Evolutionary conservation across 78 protist genomes (phyloP).

Genomic region (Dictyostelium capitatum): DNA sequence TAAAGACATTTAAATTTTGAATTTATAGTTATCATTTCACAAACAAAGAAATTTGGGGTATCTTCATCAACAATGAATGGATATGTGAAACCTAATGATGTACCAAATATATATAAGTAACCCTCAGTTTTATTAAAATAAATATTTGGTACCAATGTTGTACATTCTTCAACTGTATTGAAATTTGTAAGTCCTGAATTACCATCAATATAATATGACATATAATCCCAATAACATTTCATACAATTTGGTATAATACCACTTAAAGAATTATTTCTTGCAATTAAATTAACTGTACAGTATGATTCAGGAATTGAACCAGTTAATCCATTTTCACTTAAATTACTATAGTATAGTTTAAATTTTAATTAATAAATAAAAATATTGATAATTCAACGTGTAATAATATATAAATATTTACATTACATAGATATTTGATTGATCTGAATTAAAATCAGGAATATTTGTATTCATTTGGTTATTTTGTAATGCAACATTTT

Average conservation of each 20-base stretch:
- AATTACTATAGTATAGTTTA: neutral
- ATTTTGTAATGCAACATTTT: neutral
- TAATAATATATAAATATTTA: neutral
- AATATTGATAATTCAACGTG: too few relatives aligned
- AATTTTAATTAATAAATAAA: neutral
- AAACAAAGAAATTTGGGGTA: neutral
- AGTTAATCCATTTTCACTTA: neutral
- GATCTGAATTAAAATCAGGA: neutral
- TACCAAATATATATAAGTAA: neutral
- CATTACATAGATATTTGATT: neutral
- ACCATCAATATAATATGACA: neutral
- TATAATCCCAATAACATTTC: neutral
- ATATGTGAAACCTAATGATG: neutral
- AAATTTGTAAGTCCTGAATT: neutral
- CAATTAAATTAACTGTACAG: neutral
- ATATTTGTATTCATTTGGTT: neutral
- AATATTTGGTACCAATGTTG: neutral
- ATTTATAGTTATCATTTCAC: neutral
- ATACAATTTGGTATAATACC: neutral
- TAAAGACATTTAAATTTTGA: neutral
- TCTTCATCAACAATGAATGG: neutral
- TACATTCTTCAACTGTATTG: neutral
- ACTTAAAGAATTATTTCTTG: neutral
- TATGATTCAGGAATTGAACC: neutral
- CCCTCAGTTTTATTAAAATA: neutral